A percentile compares a stretch with the other conserved stretches of the same genome.
These are phyloP conservation scores for Tuber indicum DNA, from an alignment of 495 filamentous ascomycete genomes.

Conservation along the genomic window DNA sequence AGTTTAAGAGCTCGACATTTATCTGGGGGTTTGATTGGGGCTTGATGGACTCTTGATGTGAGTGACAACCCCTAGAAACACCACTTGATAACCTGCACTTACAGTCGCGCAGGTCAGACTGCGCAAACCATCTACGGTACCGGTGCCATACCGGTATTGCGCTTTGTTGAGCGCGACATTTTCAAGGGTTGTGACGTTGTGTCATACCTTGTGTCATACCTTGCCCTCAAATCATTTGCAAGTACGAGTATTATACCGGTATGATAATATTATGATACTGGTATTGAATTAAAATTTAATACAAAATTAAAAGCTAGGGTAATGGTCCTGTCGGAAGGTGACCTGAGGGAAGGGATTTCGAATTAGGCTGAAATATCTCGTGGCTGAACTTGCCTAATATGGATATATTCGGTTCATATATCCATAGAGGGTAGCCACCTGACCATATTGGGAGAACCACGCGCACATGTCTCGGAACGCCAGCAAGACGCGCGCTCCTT, in stretches of 20 bases:
- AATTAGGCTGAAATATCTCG: neutral
- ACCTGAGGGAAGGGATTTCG: neutral
- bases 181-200: neutral
- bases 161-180: neutral
- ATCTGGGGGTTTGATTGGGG: too few relatives aligned
- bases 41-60: too few relatives aligned
- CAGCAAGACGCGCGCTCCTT: conserved; percentile 36
- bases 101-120: too few relatives aligned
- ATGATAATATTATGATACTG: too few relatives aligned
- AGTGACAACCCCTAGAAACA: too few relatives aligned
- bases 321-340: neutral
- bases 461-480: conserved; percentile 38
- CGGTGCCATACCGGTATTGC: too few relatives aligned
- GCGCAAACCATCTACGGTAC: too few relatives aligned
- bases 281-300: neutral
- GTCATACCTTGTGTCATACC: neutral
- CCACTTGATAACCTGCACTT: too few relatives aligned
- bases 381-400: neutral
- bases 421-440: neutral
- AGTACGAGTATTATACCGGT: too few relatives aligned
- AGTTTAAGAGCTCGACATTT: too few relatives aligned
- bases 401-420: neutral
- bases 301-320: neutral
- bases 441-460: conserved; percentile 36
- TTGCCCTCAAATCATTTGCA: neutral